Percentiles rank a stretch among this genome's conserved stretches.
phyloP scores from a whole-genome alignment of 1,284 basidiomycete genomes.

The Wallemia mellicola region DNA sequence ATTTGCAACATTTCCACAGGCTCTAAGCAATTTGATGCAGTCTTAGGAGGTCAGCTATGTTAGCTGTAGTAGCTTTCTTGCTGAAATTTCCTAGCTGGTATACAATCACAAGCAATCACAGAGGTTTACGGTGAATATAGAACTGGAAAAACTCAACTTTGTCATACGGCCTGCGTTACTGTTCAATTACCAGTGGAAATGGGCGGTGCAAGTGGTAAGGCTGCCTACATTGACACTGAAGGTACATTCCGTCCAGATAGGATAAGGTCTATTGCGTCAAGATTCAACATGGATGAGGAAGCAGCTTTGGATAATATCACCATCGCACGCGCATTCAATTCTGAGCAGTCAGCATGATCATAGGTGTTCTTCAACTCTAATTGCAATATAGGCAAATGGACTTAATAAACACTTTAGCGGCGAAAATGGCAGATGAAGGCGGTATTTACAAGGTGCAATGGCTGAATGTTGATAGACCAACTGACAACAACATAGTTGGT shows the following conservation, averaged over 20 bases:
- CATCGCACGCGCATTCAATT: slow-evolving; percentile 48
- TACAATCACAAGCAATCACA: slow-evolving; percentile 67
- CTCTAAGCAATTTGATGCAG: slow-evolving; percentile 60
- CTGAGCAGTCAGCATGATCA: slow-evolving; percentile 39
- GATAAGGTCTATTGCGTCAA: slow-evolving; percentile 57
- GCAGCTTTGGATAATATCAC: slow-evolving; percentile 58
- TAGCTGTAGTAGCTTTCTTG: not conserved
- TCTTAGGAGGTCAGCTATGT: slow-evolving; percentile 35
- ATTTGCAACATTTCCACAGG: slow-evolving; percentile 58
- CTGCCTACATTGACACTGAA: slow-evolving; percentile 81
- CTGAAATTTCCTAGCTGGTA: slow-evolving; percentile 26
- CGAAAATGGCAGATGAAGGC: slow-evolving; percentile 10
- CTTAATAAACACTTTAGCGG: slow-evolving; percentile 51
- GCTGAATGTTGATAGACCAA: not conserved
- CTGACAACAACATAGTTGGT: slow-evolving; percentile 9
- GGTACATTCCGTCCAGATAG: slow-evolving; percentile 75
- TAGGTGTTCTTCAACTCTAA: not conserved
- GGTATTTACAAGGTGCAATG: slow-evolving; percentile 4
- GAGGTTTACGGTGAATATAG: slow-evolving; percentile 23
- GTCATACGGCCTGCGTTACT: slow-evolving; percentile 69
- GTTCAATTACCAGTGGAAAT: slow-evolving; percentile 61
- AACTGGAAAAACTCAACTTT: slow-evolving; percentile 69
- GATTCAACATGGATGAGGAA: slow-evolving; percentile 59
- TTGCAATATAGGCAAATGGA: slow-evolving; percentile 30
- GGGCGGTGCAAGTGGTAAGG: slow-evolving; percentile 69